Base-by-base conservation (phyloP, 2,329 filamentous ascomycete species). In the Claviceps paspali region DNA sequence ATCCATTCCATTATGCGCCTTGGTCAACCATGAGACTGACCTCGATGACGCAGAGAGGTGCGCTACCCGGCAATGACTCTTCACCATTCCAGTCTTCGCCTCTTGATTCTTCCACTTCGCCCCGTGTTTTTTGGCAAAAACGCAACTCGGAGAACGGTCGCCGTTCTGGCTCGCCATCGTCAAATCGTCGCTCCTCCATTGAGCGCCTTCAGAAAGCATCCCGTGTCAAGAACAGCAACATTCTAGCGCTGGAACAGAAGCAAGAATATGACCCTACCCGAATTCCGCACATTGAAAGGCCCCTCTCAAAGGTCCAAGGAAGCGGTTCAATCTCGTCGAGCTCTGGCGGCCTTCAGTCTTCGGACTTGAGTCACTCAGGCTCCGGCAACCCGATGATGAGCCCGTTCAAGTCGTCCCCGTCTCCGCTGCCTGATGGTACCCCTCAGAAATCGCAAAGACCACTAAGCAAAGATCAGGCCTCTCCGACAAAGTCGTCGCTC, bases 161-260 rank as follows among this genome's bases (percentile, higher is more conserved):
- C 40, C 68, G 74, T 35, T 59, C 62, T 22, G 66, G 70, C 30
- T 76, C 81, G 9, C 74, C 79, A 6, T 79, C 80, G 32, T 77
- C 83, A 17, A 79, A 76, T 40, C 82, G 84, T 52, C 79, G 88
- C 53, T 83, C 84, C 32, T 96, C 88, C 14, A 87, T 98, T 47
- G 91, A 98, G 69, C 87, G 87, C 52, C 70, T 98, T 41, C 92
- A 95, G 63, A 84, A 80, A 56, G 87, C 86, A 23, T 94, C 88
- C 38, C 82, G 91, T 42, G 91, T 98, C 51, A 94, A 88, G 70
- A 96, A 94, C 65, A 95, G 88, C 70, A 93, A 80, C 63, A 95
- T 96, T 69, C 84, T 94, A 55, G 86, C 85, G 29, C 80, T 87
- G 38, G 87, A 95, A 61, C 81, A 86, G 54, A 87, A 87, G 62